Percentiles rank a stretch among this genome's conserved stretches.
Evolutionary conservation across 495 filamentous ascomycete species (phyloP).

Genomic region (Cercophora scortea): DNA sequence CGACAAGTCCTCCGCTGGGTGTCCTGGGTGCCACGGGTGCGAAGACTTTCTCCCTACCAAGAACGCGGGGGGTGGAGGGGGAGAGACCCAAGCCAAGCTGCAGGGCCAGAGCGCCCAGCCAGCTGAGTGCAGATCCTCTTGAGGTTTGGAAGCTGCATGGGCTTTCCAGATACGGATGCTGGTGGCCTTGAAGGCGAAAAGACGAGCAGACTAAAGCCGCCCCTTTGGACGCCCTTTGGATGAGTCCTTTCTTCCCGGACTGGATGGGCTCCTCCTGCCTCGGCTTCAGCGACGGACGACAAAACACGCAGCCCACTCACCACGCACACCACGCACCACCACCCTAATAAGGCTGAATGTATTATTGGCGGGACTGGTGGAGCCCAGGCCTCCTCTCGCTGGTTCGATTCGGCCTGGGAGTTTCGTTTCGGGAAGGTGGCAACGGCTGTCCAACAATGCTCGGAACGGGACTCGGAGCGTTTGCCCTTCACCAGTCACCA

Average conservation of each 20-base stretch:
- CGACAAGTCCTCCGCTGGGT: no score
- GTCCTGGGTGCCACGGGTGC: no score
- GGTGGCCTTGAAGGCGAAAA: neutral
- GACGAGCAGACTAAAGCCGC: no score
- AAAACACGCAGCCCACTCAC: neutral
- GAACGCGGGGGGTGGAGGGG: no score
- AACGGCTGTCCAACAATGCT: neutral
- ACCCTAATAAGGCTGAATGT: neutral
- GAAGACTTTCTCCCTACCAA: no score
- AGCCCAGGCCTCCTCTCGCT: neutral
- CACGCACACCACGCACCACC: no score
- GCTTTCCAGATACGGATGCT: neutral
- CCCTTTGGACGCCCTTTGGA: no score
- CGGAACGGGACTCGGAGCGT: neutral
- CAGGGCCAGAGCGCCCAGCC: no score
- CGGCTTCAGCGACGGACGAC: neutral
- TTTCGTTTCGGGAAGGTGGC: constrained; percentile 4
- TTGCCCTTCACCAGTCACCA: neutral
- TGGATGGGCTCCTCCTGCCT: neutral
- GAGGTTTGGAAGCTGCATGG: neutral
- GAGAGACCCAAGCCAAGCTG: no score
- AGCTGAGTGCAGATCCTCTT: no score
- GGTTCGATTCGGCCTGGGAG: neutral
- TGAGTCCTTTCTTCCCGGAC: neutral
- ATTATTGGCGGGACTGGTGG: neutral